Conservation (phyloP, 768 basidiomycete species). For the Podaxis carcinomalis region DNA sequence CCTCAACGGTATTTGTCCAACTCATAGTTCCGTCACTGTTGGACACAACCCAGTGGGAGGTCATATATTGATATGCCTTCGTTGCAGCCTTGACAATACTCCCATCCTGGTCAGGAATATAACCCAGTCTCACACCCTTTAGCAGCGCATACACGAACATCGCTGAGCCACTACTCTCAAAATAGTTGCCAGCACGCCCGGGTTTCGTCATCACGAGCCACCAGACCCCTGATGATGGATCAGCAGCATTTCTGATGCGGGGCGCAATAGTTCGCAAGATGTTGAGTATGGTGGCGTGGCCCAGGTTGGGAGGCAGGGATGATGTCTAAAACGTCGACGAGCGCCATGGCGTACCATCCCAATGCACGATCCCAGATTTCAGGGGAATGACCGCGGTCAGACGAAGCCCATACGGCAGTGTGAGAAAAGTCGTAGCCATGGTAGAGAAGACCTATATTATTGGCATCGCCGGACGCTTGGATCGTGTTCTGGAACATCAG, state of each 20-base stretch:
- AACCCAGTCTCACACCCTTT: conserved; percentile 38
- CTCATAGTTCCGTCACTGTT: conserved; percentile 40
- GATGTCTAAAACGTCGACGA: conserved; percentile 40
- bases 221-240: conserved; percentile 37
- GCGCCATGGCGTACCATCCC: conserved; percentile 45
- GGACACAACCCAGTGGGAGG: conserved; percentile 33
- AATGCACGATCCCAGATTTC: conserved; percentile 46
- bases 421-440: conserved; percentile 47
- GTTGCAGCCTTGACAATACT: conserved; percentile 31
- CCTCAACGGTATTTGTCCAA: conserved; percentile 42
- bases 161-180: conserved; percentile 41
- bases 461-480: conserved; percentile 30
- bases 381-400: conserved; percentile 41
- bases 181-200: conserved; percentile 39
- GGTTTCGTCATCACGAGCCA: conserved; percentile 48
- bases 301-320: conserved; percentile 28
- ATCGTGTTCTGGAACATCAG: conserved; percentile 41
- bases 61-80: conserved; percentile 39
- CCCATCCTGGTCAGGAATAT: conserved; percentile 33
- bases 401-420: conserved; percentile 37
- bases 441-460: conserved; percentile 39
- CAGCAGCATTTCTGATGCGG: conserved; percentile 32
- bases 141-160: conserved; percentile 46
- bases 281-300: conserved; percentile 24
- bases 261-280: conserved; percentile 32